Conservation (phyloP, 345 rosid species). For the Rhodamnia rubescens region DNA sequence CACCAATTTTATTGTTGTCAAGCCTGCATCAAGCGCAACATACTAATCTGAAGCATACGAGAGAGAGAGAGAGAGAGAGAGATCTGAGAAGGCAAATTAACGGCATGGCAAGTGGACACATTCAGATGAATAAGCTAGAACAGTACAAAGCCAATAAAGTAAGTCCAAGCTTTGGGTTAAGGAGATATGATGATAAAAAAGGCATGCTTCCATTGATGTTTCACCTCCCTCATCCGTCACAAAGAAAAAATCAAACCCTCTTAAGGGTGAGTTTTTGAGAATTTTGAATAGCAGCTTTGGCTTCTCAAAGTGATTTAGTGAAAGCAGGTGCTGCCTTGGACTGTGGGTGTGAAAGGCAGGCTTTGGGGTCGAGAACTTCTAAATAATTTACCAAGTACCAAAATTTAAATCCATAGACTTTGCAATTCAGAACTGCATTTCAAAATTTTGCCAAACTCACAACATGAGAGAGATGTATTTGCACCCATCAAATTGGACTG, state of each 20-base stretch:
- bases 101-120: neutral
- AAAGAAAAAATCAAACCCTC: neutral
- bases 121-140: neutral
- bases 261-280: neutral
- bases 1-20: constrained; percentile 18
- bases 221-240: neutral
- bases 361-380: neutral
- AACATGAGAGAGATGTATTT: neutral
- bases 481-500: neutral
- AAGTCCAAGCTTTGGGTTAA: neutral
- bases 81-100: neutral
- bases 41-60: neutral
- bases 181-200: neutral
- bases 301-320: neutral
- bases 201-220: neutral
- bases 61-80: too few relatives aligned
- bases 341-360: neutral
- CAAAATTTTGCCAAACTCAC: neutral
- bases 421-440: neutral
- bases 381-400: neutral
- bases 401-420: neutral
- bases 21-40: constrained; percentile 22
- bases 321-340: neutral
- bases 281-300: neutral
- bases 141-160: neutral